phyloP scores from a whole-genome alignment of 768 basidiomycete genomes.

The Pleurotus platypus region DNA sequence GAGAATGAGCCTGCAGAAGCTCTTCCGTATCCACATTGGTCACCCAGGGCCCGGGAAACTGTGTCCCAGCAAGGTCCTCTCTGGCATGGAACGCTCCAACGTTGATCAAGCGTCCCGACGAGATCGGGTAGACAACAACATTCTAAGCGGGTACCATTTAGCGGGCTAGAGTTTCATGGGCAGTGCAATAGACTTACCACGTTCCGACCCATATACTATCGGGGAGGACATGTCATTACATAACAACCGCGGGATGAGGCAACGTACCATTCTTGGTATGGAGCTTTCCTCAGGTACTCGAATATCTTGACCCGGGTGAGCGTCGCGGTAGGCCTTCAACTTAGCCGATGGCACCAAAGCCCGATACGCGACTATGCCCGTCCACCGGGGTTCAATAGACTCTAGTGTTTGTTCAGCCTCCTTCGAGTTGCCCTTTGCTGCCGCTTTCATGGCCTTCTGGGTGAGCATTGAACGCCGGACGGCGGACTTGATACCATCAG shows the following conservation, averaged over 20 bases:
- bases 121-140: slow-evolving; percentile 30
- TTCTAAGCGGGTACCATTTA: slow-evolving; percentile 12
- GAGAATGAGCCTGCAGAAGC: slow-evolving; percentile 29
- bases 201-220: slow-evolving; percentile 28
- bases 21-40: slow-evolving; percentile 32
- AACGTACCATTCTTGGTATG: slow-evolving; percentile 22
- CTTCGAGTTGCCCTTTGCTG: slow-evolving; percentile 9
- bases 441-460: slow-evolving; percentile 15
- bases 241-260: background rate
- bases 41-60: slow-evolving; percentile 31
- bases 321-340: slow-evolving; percentile 18
- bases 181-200: slow-evolving; percentile 15
- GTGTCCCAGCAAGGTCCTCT: slow-evolving; percentile 25
- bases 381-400: slow-evolving; percentile 31
- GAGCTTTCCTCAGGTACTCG: slow-evolving; percentile 19
- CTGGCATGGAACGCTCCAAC: slow-evolving; percentile 23
- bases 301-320: slow-evolving; percentile 22
- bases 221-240: background rate
- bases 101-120: slow-evolving; percentile 27
- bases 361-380: slow-evolving; percentile 35
- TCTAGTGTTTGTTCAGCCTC: slow-evolving; percentile 11
- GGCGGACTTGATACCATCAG: slow-evolving; percentile 34
- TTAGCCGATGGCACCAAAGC: slow-evolving; percentile 23
- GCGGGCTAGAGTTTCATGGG: background rate
- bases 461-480: slow-evolving; percentile 23